Base-by-base conservation (phyloP, 768 basidiomycete species). In the Suillus decipiens region DNA sequence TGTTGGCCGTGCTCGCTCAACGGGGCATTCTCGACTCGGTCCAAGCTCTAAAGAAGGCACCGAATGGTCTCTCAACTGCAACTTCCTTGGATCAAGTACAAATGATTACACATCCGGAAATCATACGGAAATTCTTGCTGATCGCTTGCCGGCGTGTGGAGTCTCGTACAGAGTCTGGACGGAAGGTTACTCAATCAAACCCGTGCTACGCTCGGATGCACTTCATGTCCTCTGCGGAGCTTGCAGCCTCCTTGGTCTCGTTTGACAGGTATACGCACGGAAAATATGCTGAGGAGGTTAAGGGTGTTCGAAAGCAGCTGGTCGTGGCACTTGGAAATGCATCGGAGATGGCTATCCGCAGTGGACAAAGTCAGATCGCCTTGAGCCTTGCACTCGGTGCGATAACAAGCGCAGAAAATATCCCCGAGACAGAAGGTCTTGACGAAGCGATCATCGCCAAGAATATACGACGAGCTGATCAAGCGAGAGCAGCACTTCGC, bases 281-380 rank as follows among this genome's bases (percentile, higher is more conserved):
- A 12, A 58, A 63, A 41, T 74, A 69, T 50, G 28, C 48, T 7
- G 58, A 60, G 15, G 45, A 67, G 15, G 53, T 73, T 8, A 37
- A 42, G 7, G 75, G 70, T 19, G 65, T 66, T 10, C 60, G 69
- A 47, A 70, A 65, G 59, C 75, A 77, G 65, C 60, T 72, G 1
- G 76, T 76, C 4, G 66, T 75, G 17, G 75, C 71, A 36, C 63
- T 77, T 28, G 73, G 71, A 3, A 76, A 76, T 64, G 75, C 74
- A 7, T 73, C 76, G 15, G 75, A 76, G 65, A 76, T 76, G 76
- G 69, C 55, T 11, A 57, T 41, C 9, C 55, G 55, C 24, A 57
- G 24, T 28, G 55, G 55, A 28, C 55, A 57, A 39, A 39, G 17
- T 39, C 55, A 57, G 15, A 39, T 39, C 6, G 55, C 55, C 24